Base-by-base conservation (phyloP, 352 stramenopile species). In the Globisporangium sylvaticum region DNA sequence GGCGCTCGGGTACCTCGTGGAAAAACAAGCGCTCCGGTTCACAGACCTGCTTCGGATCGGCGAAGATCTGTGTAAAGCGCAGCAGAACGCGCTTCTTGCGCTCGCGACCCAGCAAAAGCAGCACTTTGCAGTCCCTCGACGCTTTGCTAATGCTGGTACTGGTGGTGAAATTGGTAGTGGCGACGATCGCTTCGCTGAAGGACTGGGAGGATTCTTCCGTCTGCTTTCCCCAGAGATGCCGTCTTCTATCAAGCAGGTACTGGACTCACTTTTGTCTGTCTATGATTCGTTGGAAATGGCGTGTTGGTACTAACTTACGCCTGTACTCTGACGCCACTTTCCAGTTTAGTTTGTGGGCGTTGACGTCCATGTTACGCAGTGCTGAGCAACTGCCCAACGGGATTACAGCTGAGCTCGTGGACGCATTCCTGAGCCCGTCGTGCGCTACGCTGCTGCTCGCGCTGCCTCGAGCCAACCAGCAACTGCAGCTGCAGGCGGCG, bases 191-290 rank as follows among this genome's bases (percentile, higher is more conserved):
- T 71, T 54, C 27, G 56, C 25, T 8, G 56, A 64, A 8, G 58
- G 37, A 22, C 14, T 60, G 39, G 3, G 29, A 37, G 74, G 81
- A 2, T 79, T 89, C 48, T 48, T 80, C 22, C 64, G 72, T 0
- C 54, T 92, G 53, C 72, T 88, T 29, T 86, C 82, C 1, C 80
- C 81, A 7, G 76, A 87, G 48, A 83, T 89, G 75, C 82, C 84
- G 3, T 64, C 71, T 8, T 72, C 71, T 2, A 72, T 87, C 34
- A 87, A 86, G 64, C 64, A 50, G 15, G 42, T 50, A 24, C 42
- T 1, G 6, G 22, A 24, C 18, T 1, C 7, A 24, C 18, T 48
- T 48, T 18, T 1, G 18, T 22, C 8, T 50, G 6, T 4, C 18
- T n/a, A 4, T 10, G 6, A 12, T 22, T 3, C 31, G 31, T 37